A percentile compares a stretch with the other conserved stretches of the same genome.
phyloP scores from a whole-genome alignment of 495 filamentous ascomycete genomes.

The Penicillium diatomitis region DNA sequence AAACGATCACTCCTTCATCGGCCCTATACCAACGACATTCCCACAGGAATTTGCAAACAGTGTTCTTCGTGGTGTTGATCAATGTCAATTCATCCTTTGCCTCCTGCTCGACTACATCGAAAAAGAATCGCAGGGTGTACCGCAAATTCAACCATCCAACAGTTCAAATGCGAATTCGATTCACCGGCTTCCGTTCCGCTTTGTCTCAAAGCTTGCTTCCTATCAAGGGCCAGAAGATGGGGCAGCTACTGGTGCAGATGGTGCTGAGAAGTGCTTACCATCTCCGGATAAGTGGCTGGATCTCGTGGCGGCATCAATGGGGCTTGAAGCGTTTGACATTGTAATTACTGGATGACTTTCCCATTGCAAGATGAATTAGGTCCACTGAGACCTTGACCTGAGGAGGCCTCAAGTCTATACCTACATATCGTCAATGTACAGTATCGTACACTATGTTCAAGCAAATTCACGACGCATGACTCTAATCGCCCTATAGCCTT shows the following conservation, averaged over 20 bases:
- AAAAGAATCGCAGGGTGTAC: background rate
- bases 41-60: conserved; percentile 16
- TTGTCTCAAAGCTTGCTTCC: conserved; percentile 9
- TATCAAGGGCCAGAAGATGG: background rate
- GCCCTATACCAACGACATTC: conserved; percentile 13
- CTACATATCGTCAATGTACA: too few relatives aligned
- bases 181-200: conserved; percentile 8
- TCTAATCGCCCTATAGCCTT: background rate
- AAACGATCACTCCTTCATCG: conserved; percentile 6
- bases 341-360: conserved; percentile 1
- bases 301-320: conserved; percentile 17
- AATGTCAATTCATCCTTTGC: conserved; percentile 9
- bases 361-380: too few relatives aligned
- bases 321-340: conserved; percentile 12
- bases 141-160: too few relatives aligned
- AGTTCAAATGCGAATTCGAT: background rate
- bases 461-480: too few relatives aligned
- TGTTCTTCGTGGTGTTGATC: conserved; percentile 10
- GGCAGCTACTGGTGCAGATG: background rate
- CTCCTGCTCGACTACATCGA: conserved; percentile 9
- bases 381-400: too few relatives aligned
- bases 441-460: too few relatives aligned
- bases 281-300: conserved; percentile 15
- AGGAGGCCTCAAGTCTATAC: too few relatives aligned
- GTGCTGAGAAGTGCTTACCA: background rate